Evolutionary conservation across 371 early-diverging fungal species (phyloP).

Genomic region (Mucor racemosus): DNA sequence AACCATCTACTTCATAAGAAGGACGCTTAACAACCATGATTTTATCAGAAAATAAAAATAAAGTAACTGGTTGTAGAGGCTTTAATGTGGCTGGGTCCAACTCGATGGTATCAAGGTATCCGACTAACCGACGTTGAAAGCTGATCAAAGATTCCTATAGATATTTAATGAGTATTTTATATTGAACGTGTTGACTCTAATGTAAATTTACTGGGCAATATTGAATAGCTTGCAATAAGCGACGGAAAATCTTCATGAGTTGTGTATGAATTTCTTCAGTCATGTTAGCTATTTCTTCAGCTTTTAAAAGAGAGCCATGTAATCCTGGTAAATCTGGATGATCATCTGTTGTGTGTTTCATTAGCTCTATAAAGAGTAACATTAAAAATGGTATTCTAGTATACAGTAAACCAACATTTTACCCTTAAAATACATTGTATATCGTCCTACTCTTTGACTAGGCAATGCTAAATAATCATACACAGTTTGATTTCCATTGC

Average conservation of each 20-base stretch:
- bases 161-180: background rate
- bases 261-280: constrained; percentile 47
- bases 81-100: constrained; percentile 38
- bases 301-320: constrained; percentile 32
- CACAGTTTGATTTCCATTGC: constrained; percentile 26
- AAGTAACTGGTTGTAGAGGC: constrained; percentile 38
- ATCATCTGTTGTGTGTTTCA: constrained; percentile 36
- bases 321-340: constrained; percentile 39
- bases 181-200: background rate
- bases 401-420: background rate
- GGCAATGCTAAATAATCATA: constrained; percentile 36
- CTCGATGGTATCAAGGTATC: constrained; percentile 41
- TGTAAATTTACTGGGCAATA: constrained; percentile 27
- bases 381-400: background rate
- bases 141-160: constrained; percentile 38
- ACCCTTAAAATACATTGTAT: constrained; percentile 53
- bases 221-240: constrained; percentile 26
- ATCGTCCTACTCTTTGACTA: constrained; percentile 47
- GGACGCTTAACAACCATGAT: constrained; percentile 47
- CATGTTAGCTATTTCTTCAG: constrained; percentile 45
- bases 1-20: constrained; percentile 31
- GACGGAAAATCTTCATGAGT: constrained; percentile 37
- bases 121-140: constrained; percentile 31
- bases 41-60: constrained; percentile 50
- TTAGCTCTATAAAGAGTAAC: constrained; percentile 27